These are phyloP conservation scores for Abrus precatorius DNA, from an alignment of 306 rosid species.

Conservation along the genomic window DNA sequence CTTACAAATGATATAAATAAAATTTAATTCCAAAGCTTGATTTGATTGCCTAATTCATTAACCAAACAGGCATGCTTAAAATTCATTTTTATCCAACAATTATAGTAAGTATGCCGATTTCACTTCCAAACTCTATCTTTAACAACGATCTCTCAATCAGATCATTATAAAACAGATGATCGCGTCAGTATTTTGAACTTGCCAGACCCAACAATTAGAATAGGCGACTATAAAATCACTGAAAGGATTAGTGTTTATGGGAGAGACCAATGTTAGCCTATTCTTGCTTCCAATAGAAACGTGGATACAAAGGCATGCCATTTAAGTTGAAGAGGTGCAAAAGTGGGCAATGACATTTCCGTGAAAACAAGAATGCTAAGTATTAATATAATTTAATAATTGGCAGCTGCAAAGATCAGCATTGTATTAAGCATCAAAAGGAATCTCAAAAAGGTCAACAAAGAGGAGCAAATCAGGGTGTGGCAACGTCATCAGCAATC, in stretches of 20 bases:
- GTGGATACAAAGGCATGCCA: background rate
- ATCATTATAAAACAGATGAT: background rate
- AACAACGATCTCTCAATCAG: background rate
- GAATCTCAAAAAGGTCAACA: slow-evolving; percentile 50
- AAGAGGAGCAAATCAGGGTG: slow-evolving; percentile 36
- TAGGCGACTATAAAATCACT: background rate
- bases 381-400: background rate
- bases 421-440: slow-evolving; percentile 31
- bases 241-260: background rate
- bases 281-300: background rate
- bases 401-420: background rate
- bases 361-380: background rate
- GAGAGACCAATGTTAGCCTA: background rate
- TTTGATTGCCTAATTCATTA: too few species aligned
- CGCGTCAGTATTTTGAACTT: too few species aligned
- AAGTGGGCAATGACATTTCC: background rate
- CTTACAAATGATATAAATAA: too few species aligned
- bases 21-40: too few species aligned
- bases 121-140: background rate
- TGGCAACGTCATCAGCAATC: slow-evolving; percentile 51
- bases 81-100: background rate
- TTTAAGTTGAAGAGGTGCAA: background rate
- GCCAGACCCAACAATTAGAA: background rate
- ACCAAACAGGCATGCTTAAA: background rate
- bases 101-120: background rate